Percentiles rank a stretch among this genome's conserved stretches.
Conservation (phyloP, 768 basidiomycete species). For the Steccherinum ochraceum region DNA sequence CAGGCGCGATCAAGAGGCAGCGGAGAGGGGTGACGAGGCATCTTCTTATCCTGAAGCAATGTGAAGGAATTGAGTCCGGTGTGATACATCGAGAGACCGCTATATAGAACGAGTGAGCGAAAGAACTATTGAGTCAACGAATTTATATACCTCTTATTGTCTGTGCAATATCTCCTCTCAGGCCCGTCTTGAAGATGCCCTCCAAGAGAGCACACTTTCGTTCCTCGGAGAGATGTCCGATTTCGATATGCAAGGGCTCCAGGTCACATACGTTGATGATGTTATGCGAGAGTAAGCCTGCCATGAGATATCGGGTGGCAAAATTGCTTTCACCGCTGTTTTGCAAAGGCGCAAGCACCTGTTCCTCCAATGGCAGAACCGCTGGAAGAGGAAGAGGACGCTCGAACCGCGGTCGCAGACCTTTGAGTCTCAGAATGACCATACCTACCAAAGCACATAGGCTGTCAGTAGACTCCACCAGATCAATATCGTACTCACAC, state of each 20-base stretch:
- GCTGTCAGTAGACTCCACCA: neutral
- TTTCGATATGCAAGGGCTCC: neutral
- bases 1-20: conserved; percentile 4
- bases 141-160: conserved; percentile 2
- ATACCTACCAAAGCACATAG: conserved; percentile 4
- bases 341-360: neutral
- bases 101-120: neutral
- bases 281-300: conserved; percentile 4
- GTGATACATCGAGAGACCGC: conserved; percentile 5
- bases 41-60: conserved; percentile 2
- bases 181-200: conserved; percentile 6
- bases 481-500: conserved; percentile 3
- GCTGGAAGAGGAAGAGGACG: neutral
- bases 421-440: conserved; percentile 3
- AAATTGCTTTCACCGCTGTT: neutral
- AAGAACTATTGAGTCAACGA: too few relatives aligned
- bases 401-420: conserved; percentile 4
- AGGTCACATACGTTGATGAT: neutral
- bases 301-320: conserved; percentile 4
- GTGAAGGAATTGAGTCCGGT: neutral
- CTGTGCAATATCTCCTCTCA: neutral
- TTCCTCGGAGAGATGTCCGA: neutral
- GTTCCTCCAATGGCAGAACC: neutral
- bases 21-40: conserved; percentile 8
- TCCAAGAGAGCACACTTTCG: conserved; percentile 1